Base-by-base conservation (phyloP, 2,329 filamentous ascomycete genomes). In the Hypoxylon sp. region DNA sequence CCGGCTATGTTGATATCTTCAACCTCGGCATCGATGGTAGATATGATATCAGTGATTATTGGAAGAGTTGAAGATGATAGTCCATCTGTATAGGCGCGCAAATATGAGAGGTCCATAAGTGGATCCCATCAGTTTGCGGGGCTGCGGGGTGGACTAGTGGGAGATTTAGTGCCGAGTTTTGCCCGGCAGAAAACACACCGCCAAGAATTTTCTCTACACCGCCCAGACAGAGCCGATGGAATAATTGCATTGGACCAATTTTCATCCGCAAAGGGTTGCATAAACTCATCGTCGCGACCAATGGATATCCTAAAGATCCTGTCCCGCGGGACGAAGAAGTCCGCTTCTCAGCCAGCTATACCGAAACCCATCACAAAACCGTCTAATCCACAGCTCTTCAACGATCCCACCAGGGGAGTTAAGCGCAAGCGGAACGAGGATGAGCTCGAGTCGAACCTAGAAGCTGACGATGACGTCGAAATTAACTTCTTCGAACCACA, bases 271-370 rank as follows among this genome's bases (percentile, higher is more conserved):
- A 32, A 62, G 44, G 21, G 21, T 54, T 19, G 42, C 42, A 37
- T 11, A 21, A 17, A 29, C 7, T 27, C 27, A 19, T 53, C 15
- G 60, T 63, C 54, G 56, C 53, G 51, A 62, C 47, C 53, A 62
- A 92, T 92, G 91, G 91, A 94, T 80, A 89, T 93, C 60, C 83
- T 93, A 75, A 93, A 90, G 75, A 82, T 94, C 32, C 82, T 94
- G 65, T 92, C 91, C 37, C 86, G 91, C 55, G 91, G 91, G 63
- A 89, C 88, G 2, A 93, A 92, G 68, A 84, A 84, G 74, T 81
- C 84, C 13, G 76, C 82, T 4, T 84, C 81, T 63, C 83, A 80
- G 54, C 67, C 74, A 10, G 74, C 76, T 17, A 68, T 77, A 11
- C 69, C 70, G 5, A 76, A 79, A 44, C 76, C 79, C 31, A 74